Percentiles rank a stretch among this genome's conserved stretches.
Evolutionary conservation across 495 filamentous ascomycete species (phyloP).

Genomic region (Annulohypoxylon moriforme): DNA sequence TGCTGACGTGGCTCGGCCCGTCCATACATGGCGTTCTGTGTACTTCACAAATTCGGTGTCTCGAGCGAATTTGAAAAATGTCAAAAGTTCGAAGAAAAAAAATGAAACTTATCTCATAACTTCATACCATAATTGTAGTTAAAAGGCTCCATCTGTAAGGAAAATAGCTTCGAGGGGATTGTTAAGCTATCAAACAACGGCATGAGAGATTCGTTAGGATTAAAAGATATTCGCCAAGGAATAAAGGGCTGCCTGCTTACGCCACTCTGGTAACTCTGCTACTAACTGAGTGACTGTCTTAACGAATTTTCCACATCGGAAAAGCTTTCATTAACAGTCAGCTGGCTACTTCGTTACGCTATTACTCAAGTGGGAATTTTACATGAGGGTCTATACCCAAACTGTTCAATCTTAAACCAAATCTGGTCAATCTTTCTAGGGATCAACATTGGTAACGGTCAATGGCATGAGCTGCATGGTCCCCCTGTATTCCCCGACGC

Average conservation of each 20-base stretch:
- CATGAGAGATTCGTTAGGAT: constrained; percentile 12
- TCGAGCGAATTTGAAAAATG: constrained; percentile 15
- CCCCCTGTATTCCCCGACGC: constrained; percentile 25
- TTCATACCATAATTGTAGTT: neutral
- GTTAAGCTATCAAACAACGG: neutral
- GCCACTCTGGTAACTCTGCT: constrained; percentile 22
- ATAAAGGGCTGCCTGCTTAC: neutral
- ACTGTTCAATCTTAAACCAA: neutral
- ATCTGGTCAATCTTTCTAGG: constrained; percentile 10
- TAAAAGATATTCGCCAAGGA: constrained; percentile 29
- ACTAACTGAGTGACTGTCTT: constrained; percentile 9
- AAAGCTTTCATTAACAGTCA: constrained; percentile 19
- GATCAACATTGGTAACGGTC: constrained; percentile 28
- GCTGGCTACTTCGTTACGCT: constrained; percentile 18
- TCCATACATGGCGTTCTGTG: constrained; percentile 38
- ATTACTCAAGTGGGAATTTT: constrained; percentile 20
- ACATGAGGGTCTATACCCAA: constrained; percentile 20
- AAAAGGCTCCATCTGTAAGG: constrained; percentile 1
- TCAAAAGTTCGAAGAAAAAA: neutral
- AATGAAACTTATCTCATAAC: constrained; percentile 11
- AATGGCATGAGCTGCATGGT: constrained; percentile 27
- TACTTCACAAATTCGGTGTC: constrained; percentile 6
- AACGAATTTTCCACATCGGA: constrained; percentile 10
- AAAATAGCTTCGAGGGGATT: neutral
- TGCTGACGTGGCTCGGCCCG: constrained; percentile 53